Evolutionary conservation across 1,284 basidiomycete species (phyloP).

Genomic region (Leccinum subspadiceum): DNA sequence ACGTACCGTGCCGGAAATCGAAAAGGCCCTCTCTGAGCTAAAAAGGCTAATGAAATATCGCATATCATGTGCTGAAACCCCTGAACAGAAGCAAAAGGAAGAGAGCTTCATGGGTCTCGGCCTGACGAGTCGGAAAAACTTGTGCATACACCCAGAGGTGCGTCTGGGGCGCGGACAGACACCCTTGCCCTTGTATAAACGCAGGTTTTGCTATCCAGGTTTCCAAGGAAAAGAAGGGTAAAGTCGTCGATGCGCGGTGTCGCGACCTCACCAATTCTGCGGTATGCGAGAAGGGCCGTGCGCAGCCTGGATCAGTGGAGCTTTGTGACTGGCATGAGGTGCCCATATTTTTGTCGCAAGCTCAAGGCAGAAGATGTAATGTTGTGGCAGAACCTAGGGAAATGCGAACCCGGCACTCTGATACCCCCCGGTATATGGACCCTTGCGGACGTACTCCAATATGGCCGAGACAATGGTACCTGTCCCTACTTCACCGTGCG

Average conservation of each 20-base stretch:
- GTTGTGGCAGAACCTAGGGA: conserved; percentile 58
- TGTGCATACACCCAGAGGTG: conserved; percentile 95
- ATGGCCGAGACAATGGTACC: conserved; percentile 82
- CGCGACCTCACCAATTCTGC: conserved; percentile 91
- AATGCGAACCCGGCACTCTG: conserved; percentile 81
- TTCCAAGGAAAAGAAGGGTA: conserved; percentile 96
- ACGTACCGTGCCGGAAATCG: conserved; percentile 99
- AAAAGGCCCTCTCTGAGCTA: conserved; percentile 95
- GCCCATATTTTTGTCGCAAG: conserved; percentile 20
- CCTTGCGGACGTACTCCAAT: conserved; percentile 88
- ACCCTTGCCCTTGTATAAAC: conserved; percentile 7
- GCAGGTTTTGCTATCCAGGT: conserved; percentile 50
- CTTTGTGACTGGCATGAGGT: conserved; percentile 97
- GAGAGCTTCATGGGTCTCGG: conserved; percentile 86
- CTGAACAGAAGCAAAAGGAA: conserved; percentile 79
- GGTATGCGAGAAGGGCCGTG: conserved; percentile 82
- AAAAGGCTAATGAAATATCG: conserved; percentile 95
- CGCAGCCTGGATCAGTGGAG: conserved; percentile 88
- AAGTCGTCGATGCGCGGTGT: conserved; percentile 95
- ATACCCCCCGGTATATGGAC: conserved; percentile 93
- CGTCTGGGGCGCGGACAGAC: conserved; percentile 23
- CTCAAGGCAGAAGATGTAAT: conserved; percentile 2
- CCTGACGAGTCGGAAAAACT: conserved; percentile 93
- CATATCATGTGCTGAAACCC: conserved; percentile 63
- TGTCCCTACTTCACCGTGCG: conserved; percentile 98